Evolutionary conservation across 2,329 filamentous ascomycete genomes (phyloP), one percentile per base, ranked within the genome.

Genomic region (Dothideomycetidae sp.): DNA sequence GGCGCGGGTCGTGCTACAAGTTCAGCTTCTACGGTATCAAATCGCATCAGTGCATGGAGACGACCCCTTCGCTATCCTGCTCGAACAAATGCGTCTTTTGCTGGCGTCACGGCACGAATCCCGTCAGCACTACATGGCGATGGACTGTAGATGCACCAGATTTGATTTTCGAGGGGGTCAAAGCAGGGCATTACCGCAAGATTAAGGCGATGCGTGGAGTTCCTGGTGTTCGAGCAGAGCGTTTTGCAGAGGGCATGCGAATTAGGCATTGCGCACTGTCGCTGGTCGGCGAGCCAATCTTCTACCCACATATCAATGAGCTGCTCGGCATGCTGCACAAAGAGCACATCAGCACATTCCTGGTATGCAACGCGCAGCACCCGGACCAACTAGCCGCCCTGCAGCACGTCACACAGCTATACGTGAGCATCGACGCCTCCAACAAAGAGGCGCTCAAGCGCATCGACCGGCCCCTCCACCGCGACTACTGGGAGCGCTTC

Each of bases 51-150:
- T 98, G 88, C 60, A 98, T 98, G 90, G 88, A 98, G 61, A 88
- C 88, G 2, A 96, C 88, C 0, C 88, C 88, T 0, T 93, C 86
- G 0, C 72, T 98, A 3, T 93, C 84, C 7, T 98, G 88, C 67
- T 90, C 81, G 44, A 96, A 96, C 65, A 96, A 98, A 58, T 96
- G 90, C 58, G 84, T 98, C 47, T 98, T 96, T 59, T 98, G 88
- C 68, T 98, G 88, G 90, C 78, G 90, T 5, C 90, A 96, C 54
- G 90, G 88, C 37, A 96, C 90, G 0, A 98, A 96, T 55, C 88
- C 88, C 0, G 90, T 96, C 0, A 86, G 86, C 33, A 96, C 90
- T 2, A 93, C 81, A 3, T 96, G 90, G 88, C 78, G 88, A 43
- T 98, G 88, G 88, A 75, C 86, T 35, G 83, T 94, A 18, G 90